A percentile compares a stretch with the other conserved stretches of the same genome.
These are phyloP conservation scores for Phytopythium helicoides DNA, from an alignment of 352 stramenopile species.

Conservation along the genomic window DNA sequence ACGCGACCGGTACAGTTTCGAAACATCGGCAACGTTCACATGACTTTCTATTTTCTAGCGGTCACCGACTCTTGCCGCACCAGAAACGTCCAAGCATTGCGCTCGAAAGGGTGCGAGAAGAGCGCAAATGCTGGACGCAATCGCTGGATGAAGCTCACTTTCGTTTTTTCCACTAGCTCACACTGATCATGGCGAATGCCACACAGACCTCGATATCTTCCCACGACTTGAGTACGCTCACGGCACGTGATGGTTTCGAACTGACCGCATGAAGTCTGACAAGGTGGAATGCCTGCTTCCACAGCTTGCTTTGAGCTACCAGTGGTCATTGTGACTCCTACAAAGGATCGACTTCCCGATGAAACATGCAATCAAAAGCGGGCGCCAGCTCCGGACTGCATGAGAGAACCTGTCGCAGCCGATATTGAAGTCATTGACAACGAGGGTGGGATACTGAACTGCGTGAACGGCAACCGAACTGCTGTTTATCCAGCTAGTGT, in stretches of 20 bases:
- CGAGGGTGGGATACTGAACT: slow-evolving; percentile 35
- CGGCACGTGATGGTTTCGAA: neutral
- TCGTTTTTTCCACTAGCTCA: neutral
- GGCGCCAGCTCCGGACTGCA: slow-evolving; percentile 41
- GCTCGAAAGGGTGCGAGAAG: neutral
- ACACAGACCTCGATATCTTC: neutral
- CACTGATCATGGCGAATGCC: neutral
- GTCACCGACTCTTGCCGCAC: neutral
- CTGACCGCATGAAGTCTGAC: neutral
- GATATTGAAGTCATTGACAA: slow-evolving; percentile 59
- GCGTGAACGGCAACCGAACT: slow-evolving; percentile 26
- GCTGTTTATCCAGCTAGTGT: slow-evolving; percentile 30
- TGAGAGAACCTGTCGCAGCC: slow-evolving; percentile 35
- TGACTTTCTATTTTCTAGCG: neutral
- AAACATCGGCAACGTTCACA: neutral
- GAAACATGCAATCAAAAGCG: slow-evolving; percentile 48
- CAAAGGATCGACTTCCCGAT: slow-evolving; percentile 37
- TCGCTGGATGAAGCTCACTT: neutral
- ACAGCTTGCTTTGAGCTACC: slow-evolving; percentile 50
- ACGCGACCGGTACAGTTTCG: neutral
- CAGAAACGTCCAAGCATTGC: neutral
- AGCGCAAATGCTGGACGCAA: neutral
- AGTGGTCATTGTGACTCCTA: slow-evolving; percentile 44
- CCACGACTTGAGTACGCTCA: slow-evolving; percentile 1
- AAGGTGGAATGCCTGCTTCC: neutral